phyloP scores from a whole-genome alignment of 805 yeast species.

The Wickerhamiella lipophila region DNA sequence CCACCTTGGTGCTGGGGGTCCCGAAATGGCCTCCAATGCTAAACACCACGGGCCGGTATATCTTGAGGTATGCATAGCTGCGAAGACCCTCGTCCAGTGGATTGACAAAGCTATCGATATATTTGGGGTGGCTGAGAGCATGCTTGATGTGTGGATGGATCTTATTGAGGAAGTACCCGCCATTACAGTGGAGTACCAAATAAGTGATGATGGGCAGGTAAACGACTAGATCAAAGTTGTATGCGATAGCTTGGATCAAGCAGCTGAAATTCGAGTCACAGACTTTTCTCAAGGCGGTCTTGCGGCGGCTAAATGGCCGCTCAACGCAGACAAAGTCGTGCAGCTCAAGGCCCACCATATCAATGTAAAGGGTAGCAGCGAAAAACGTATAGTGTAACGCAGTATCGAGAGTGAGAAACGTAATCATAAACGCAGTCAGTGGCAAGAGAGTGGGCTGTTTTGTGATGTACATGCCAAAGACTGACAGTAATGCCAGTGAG shows the following conservation, averaged over 20 bases:
- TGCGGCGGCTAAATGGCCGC: background rate
- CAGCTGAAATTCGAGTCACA: background rate
- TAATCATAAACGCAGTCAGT: conserved; percentile 3
- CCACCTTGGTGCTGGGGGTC: conserved; percentile 2
- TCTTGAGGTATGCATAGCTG: background rate
- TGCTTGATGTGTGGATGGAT: conserved; percentile 11
- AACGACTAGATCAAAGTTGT: background rate
- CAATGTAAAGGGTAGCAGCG: conserved; percentile 10
- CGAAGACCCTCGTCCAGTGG: background rate
- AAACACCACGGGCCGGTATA: conserved; percentile 9
- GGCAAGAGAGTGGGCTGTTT: conserved; percentile 6
- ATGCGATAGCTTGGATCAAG: background rate
- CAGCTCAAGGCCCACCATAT: conserved; percentile 6
- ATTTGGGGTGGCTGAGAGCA: conserved; percentile 6
- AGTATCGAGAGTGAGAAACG: conserved; percentile 4
- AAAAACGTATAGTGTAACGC: conserved; percentile 7
- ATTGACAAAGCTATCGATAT: conserved; percentile 11
- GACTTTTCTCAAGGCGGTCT: background rate
- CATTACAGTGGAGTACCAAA: conserved; percentile 2
- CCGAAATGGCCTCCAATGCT: conserved; percentile 8
- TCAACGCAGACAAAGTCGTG: background rate
- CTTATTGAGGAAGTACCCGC: conserved; percentile 3
- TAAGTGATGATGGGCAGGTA: background rate
- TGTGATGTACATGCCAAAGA: background rate
- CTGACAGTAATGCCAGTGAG: background rate